Evolutionary conservation across 73 alveolate species (phyloP).

Genomic region (Paramecium sonneborni): DNA sequence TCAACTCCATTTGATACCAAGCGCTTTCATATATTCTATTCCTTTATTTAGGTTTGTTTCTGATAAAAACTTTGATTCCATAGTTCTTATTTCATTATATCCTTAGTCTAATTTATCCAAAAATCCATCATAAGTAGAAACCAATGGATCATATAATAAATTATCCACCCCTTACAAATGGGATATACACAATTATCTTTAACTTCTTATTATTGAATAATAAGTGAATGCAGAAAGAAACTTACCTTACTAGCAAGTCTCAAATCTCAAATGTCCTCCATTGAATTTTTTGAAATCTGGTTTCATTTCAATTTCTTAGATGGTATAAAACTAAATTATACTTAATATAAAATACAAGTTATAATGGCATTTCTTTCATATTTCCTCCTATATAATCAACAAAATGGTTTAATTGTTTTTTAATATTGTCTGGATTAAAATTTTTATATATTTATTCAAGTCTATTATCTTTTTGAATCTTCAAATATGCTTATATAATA

Average conservation of each 20-base stretch:
- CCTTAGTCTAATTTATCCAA: slow-evolving; percentile 7
- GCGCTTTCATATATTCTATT: not conserved
- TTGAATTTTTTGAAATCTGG: not conserved
- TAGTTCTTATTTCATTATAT: not conserved
- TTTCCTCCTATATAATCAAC: not conserved
- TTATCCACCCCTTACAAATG: not conserved
- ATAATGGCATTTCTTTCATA: not conserved
- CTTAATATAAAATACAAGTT: not conserved
- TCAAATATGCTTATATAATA: not conserved
- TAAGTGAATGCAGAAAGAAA: not conserved
- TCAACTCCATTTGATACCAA: not conserved
- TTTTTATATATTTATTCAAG: not conserved
- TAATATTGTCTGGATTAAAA: not conserved
- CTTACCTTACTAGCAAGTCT: not conserved
- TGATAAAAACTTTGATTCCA: not conserved
- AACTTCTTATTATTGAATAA: not conserved
- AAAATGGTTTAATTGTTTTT: not conserved
- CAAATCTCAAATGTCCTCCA: not conserved
- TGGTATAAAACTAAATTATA: not conserved
- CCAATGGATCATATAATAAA: not conserved
- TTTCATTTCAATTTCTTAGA: not conserved
- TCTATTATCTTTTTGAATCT: not conserved
- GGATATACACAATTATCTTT: not conserved
- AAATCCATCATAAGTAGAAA: slow-evolving; percentile 43
- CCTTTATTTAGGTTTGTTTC: not conserved